These are phyloP conservation scores for Letharia columbiana DNA, from an alignment of 495 filamentous ascomycete genomes.

Conservation along the genomic window DNA sequence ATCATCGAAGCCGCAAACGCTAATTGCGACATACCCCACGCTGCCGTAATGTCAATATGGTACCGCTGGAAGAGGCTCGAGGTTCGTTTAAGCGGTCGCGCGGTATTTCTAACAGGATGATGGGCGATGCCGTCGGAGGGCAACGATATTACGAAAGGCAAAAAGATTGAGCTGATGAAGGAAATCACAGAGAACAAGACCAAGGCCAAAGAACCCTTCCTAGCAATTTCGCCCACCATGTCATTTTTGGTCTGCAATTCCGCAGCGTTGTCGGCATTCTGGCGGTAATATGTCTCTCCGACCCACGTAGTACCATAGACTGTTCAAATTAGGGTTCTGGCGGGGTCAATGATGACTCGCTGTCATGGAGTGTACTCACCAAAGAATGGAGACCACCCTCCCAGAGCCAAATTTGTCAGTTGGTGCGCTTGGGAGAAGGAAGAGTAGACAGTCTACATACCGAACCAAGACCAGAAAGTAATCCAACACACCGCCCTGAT, in stretches of 20 bases:
- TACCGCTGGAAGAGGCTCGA: conserved; percentile 49
- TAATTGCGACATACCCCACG: conserved; percentile 57
- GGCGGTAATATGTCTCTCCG: conserved; percentile 89
- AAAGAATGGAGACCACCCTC: conserved; percentile 66
- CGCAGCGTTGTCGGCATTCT: conserved; percentile 55
- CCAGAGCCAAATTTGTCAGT: not conserved
- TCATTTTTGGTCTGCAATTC: conserved; percentile 36
- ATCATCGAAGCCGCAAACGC: conserved; percentile 61
- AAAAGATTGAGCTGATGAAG: conserved; percentile 53
- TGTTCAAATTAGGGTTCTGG: not conserved
- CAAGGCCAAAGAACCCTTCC: conserved; percentile 58
- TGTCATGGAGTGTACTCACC: not conserved
- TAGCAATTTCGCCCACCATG: conserved; percentile 61
- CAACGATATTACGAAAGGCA: conserved; percentile 57
- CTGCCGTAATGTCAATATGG: conserved; percentile 60
- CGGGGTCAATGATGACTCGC: not conserved
- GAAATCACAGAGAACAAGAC: conserved; percentile 64
- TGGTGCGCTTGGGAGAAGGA: too few species aligned
- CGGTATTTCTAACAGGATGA: conserved; percentile 60
- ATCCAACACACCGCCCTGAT: conserved; percentile 86
- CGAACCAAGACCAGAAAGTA: conserved; percentile 93
- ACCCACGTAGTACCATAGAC: conserved; percentile 95
- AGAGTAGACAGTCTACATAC: conserved; percentile 23
- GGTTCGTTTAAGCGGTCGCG: conserved; percentile 50
- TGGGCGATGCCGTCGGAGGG: conserved; percentile 48